Evolutionary conservation across 345 rosid species (phyloP).

Genomic region (Brassica cretica): DNA sequence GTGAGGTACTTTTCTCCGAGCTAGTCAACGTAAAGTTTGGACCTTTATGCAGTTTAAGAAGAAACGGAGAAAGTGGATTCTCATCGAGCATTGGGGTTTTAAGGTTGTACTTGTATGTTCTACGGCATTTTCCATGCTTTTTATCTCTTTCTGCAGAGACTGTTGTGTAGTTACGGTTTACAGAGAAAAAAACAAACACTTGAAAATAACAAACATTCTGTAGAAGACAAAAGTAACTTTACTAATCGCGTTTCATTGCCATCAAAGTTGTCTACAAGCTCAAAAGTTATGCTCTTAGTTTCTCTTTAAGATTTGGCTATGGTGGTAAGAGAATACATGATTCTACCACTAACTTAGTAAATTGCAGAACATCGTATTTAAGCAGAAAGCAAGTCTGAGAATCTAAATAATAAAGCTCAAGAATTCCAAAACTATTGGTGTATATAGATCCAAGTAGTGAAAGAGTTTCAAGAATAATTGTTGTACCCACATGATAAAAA

Average conservation of each 20-base stretch:
- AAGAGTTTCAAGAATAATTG: too few species aligned
- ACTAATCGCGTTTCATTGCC: background rate
- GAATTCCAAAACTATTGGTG: too few species aligned
- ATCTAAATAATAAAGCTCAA: too few species aligned
- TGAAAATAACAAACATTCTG: background rate
- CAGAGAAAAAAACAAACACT: background rate
- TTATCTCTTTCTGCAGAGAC: background rate
- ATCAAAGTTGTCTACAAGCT: background rate
- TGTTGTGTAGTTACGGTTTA: background rate
- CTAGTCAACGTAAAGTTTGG: constrained; percentile 24
- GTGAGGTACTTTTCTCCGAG: constrained; percentile 39
- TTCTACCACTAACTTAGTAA: too few species aligned
- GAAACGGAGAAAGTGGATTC: constrained; percentile 26
- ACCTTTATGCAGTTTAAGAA: constrained; percentile 22
- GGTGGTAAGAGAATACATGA: too few species aligned
- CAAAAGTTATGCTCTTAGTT: background rate
- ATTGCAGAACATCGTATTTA: too few species aligned
- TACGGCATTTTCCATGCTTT: background rate
- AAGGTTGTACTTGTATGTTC: background rate
- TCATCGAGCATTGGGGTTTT: background rate
- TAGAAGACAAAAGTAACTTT: background rate
- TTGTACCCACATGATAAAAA: too few species aligned
- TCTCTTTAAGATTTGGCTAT: too few species aligned
- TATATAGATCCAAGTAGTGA: too few species aligned
- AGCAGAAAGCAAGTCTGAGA: too few species aligned